phyloP scores from a whole-genome alignment of 2,329 filamentous ascomycete species.

The Calonectria multiphialidica region DNA sequence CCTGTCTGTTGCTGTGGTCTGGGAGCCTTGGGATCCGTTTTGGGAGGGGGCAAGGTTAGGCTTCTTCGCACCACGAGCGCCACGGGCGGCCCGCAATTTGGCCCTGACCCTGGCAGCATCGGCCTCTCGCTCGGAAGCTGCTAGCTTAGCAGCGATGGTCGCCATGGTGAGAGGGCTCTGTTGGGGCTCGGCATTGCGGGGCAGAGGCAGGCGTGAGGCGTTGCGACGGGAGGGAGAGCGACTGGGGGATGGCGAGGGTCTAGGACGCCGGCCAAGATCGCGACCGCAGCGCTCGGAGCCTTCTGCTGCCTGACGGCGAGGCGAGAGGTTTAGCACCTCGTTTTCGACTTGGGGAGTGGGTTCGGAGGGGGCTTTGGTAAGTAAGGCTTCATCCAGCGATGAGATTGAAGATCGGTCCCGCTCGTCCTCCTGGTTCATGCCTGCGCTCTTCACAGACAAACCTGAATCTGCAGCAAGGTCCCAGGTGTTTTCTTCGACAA shows the following conservation, averaged over 20 bases:
- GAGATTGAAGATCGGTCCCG: conserved; percentile 44
- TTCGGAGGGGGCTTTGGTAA: conserved; percentile 40
- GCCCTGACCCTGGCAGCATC: conserved; percentile 73
- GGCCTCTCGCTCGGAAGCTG: conserved; percentile 72
- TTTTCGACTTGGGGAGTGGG: conserved; percentile 23
- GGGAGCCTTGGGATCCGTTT: conserved; percentile 28
- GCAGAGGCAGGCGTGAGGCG: conserved; percentile 44
- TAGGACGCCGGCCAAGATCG: conserved; percentile 27
- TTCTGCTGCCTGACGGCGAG: conserved; percentile 28
- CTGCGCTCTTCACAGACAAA: conserved; percentile 9
- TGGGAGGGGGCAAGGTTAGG: conserved; percentile 41
- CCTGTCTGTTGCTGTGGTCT: conserved; percentile 8
- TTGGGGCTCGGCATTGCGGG: conserved; percentile 55
- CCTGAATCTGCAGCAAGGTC: conserved; percentile 51
- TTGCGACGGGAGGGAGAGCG: conserved; percentile 36
- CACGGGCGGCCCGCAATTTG: conserved; percentile 68
- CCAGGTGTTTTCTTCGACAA: conserved; percentile 61
- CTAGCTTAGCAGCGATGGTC: conserved; percentile 72
- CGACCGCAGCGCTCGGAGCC: conserved; percentile 30
- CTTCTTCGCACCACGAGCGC: conserved; percentile 49
- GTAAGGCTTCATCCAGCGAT: conserved; percentile 50
- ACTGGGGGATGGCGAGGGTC: conserved; percentile 27
- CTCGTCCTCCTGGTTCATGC: conserved; percentile 19
- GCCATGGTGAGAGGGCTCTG: conserved; percentile 72
- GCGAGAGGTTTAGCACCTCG: conserved; percentile 18